Conservation (phyloP, 208 protist genomes). For the Crithidia brevicula region DNA sequence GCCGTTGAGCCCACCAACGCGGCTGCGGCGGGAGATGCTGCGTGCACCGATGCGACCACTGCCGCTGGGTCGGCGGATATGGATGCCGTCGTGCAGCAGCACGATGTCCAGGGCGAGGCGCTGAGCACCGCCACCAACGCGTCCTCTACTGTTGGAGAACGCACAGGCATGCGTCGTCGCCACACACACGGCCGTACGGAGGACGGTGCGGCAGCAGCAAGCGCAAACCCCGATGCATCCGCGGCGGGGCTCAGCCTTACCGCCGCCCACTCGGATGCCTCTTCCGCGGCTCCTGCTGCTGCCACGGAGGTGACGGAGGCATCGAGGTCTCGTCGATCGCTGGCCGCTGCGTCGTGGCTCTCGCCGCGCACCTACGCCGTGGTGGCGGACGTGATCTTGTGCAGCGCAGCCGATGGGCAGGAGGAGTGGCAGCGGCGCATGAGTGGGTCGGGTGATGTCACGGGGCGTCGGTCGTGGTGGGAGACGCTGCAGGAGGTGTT, state of each 20-base stretch:
- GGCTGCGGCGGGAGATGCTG: too few relatives aligned
- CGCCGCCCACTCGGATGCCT: background rate
- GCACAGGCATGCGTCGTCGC: constrained; percentile 7
- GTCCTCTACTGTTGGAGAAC: background rate
- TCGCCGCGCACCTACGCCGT: constrained; percentile 25
- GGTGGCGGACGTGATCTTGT: constrained; percentile 44
- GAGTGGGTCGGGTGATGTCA: constrained; percentile 4
- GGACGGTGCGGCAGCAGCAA: too few relatives aligned
- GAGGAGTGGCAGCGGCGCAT: constrained; percentile 30
- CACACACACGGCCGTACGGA: background rate
- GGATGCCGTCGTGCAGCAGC: constrained; percentile 9
- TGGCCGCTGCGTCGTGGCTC: constrained; percentile 24
- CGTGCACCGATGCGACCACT: background rate
- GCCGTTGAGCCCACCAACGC: background rate
- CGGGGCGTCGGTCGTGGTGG: constrained; percentile 21
- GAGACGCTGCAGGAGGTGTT: constrained; percentile 28
- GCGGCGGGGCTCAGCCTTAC: too few relatives aligned
- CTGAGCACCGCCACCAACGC: background rate
- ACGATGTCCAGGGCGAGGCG: background rate
- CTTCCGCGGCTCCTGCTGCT: background rate
- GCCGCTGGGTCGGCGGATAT: background rate
- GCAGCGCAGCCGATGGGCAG: constrained; percentile 15
- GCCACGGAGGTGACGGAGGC: background rate
- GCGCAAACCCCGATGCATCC: too few relatives aligned
- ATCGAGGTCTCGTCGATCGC: background rate